These are phyloP conservation scores for Toxoplasma gondii DNA, from an alignment of 169 alveolate genomes.

Conservation along the genomic window DNA sequence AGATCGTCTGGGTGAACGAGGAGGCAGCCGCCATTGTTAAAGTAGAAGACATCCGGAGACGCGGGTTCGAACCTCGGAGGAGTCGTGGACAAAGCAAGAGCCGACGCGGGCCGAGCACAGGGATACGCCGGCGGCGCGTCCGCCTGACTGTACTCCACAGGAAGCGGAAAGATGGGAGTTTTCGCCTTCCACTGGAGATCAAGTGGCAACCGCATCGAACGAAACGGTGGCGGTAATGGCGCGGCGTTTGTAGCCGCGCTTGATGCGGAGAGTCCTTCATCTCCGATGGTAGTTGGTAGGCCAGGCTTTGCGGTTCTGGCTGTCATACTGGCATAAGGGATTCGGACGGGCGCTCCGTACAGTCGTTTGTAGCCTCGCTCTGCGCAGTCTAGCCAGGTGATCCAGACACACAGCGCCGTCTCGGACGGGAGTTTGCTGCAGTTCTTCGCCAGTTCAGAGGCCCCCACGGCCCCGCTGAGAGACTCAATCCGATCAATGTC, in stretches of 20 bases:
- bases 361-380: conserved; percentile 32
- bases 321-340: background rate
- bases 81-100: background rate
- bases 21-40: conserved; percentile 32
- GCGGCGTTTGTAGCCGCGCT: background rate
- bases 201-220: conserved; percentile 25
- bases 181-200: conserved; percentile 14
- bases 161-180: background rate
- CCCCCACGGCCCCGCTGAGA: background rate
- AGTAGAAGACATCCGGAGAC: background rate
- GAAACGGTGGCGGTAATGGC: background rate
- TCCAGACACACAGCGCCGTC: background rate
- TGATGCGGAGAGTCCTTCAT: background rate
- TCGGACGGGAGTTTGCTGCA: background rate
- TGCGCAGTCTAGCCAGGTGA: conserved; percentile 14
- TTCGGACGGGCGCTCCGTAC: conserved; percentile 3
- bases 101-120: background rate
- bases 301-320: background rate
- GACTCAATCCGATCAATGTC: background rate
- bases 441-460: background rate
- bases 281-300: background rate
- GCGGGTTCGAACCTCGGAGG: conserved; percentile 24
- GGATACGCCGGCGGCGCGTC: background rate
- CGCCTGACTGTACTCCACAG: background rate
- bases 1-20: conserved; percentile 33